Percentiles rank a stretch among this genome's conserved stretches.
Evolutionary conservation across 345 rosid species (phyloP).

Genomic region (Passiflora organensis): DNA sequence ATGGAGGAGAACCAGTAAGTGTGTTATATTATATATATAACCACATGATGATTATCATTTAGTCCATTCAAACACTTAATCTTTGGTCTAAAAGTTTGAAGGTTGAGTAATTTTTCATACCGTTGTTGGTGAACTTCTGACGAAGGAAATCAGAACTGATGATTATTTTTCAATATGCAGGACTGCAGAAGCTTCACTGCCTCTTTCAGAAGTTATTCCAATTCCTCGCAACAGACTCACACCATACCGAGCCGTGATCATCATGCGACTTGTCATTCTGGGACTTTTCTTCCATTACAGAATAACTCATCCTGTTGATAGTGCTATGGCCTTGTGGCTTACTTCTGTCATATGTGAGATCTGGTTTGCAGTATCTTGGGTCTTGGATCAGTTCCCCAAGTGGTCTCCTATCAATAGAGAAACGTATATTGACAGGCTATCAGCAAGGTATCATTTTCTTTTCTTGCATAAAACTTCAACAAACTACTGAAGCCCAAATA

Average conservation of each 20-base stretch:
- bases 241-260: conserved; percentile 72
- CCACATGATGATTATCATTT: too few relatives aligned
- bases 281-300: conserved; percentile 93
- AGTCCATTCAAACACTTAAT: too few relatives aligned
- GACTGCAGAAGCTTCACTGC: conserved; percentile 49
- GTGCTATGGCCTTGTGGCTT: conserved; percentile 79
- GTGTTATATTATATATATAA: too few relatives aligned
- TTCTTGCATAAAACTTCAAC: background rate
- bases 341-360: conserved; percentile 98
- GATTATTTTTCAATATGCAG: conserved; percentile 33
- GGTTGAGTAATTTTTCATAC: too few relatives aligned
- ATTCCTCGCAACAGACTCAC: conserved; percentile 57
- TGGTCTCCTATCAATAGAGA: conserved; percentile 81
- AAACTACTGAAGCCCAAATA: background rate
- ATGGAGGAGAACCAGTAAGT: conserved; percentile 78
- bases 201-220: conserved; percentile 66
- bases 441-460: conserved; percentile 59
- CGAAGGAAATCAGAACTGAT: too few relatives aligned
- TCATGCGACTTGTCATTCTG: conserved; percentile 70
- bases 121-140: too few relatives aligned
- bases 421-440: conserved; percentile 61
- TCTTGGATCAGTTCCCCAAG: conserved; percentile 98
- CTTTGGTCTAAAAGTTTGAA: too few relatives aligned
- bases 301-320: conserved; percentile 84
- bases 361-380: conserved; percentile 98